Conservation (phyloP, 1,284 basidiomycete genomes). For the Ganoderma sinense region DNA sequence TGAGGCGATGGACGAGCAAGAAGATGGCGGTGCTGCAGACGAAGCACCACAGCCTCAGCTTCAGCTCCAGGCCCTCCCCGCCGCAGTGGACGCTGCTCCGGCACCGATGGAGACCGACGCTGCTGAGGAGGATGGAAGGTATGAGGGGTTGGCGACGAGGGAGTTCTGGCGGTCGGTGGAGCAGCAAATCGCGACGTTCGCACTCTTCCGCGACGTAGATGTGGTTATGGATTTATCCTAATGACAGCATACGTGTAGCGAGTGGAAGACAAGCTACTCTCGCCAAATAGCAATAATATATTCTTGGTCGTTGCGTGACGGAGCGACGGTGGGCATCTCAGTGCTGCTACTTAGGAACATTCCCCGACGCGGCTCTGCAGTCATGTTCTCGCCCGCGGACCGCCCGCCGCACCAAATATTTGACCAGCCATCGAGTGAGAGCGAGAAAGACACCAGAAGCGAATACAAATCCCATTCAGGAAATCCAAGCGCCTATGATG, state of each 20-base stretch:
- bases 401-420: too few relatives aligned
- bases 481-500: neutral
- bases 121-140: neutral
- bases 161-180: constrained; percentile 21
- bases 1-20: neutral
- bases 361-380: too few relatives aligned
- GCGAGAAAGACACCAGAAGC: too few relatives aligned
- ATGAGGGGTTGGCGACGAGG: neutral
- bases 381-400: too few relatives aligned
- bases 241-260: neutral
- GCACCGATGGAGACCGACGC: neutral
- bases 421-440: too few relatives aligned
- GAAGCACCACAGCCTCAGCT: neutral
- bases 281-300: too few relatives aligned
- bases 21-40: neutral
- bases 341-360: too few relatives aligned
- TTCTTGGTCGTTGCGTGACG: too few relatives aligned
- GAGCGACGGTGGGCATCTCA: too few relatives aligned
- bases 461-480: neutral
- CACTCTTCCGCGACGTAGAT: neutral
- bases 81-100: neutral
- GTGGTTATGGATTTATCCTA: neutral
- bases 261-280: too few relatives aligned
- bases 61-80: neutral
- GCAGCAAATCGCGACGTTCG: constrained; percentile 21